Evolutionary conservation across 2,329 filamentous ascomycete genomes (phyloP), one percentile per base, ranked within the genome.

Genomic region (Parastagonospora nodorum): DNA sequence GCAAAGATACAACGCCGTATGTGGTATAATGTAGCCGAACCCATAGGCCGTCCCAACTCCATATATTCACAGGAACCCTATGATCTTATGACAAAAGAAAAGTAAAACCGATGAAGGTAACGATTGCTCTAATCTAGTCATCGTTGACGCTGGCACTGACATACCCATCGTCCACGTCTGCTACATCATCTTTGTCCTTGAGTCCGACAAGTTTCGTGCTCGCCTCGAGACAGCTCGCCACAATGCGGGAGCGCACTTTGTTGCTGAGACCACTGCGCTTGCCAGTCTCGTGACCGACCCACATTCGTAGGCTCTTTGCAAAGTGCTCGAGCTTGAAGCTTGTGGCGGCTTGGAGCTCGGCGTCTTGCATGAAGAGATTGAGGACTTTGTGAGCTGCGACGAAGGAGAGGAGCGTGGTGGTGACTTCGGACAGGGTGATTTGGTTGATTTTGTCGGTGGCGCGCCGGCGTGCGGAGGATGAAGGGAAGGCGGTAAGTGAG

Each of bases 341-440:
- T 0, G 71, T 70, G 15, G 72, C 63, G 6, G 58, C 48, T 11
- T 71, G 66, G 2, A 75, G 55, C 2, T 61, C 51, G 5, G 64
- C 45, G 19, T 77, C 67, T 4, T 66, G 55, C 42, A 72, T 66
- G 52, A 77, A 74, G 11, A 60, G 59, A 11, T 64, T 68, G 8
- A 81, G 66, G 2, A 80, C 57, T 41, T 72, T 74, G 62, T 75
- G 75, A 1, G 72, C 71, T 0, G 77, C 78, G 28, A 78, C 73
- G 28, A 79, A 78, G 32, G 75, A 78, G 42, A 80, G 74, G 2
- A 80, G 67, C 0, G 76, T 78, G 15, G 76, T 75, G 5, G 67
- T 69, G 16, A 61, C 58, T 31, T 75, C 71, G 24, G 72, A 63
- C 5, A 80, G 66, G 44, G 69, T 71, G 2, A 74, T 72, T 47